Percentiles rank a stretch among this genome's conserved stretches.
Conservation (phyloP, 1,284 basidiomycete species). For the Ganoderma sinense region DNA sequence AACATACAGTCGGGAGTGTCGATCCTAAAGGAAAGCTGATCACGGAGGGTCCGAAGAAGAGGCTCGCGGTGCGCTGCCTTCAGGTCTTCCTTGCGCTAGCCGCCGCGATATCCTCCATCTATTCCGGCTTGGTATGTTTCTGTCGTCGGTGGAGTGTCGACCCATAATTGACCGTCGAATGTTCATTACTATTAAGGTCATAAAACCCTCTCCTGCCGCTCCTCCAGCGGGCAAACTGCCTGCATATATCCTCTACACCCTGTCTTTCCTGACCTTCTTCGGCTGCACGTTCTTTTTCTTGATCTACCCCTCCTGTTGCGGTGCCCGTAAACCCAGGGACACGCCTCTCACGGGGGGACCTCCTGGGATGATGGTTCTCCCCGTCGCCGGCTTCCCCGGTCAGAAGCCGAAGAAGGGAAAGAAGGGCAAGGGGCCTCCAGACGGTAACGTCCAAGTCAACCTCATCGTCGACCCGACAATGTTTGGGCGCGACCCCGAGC, state of each 20-base stretch:
- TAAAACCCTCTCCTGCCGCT: slow-evolving; percentile 60
- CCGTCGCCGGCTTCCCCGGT: slow-evolving; percentile 55
- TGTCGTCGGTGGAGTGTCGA: background rate
- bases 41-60: slow-evolving; percentile 68
- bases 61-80: slow-evolving; percentile 54
- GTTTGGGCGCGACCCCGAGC: slow-evolving; percentile 48
- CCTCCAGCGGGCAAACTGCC: slow-evolving; percentile 64
- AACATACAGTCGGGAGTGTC: slow-evolving; percentile 60
- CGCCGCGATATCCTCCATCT: slow-evolving; percentile 63
- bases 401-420: slow-evolving; percentile 47
- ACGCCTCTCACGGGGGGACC: slow-evolving; percentile 39
- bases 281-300: slow-evolving; percentile 62
- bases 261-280: slow-evolving; percentile 61
- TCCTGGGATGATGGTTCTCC: slow-evolving; percentile 70
- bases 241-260: slow-evolving; percentile 63
- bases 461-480: slow-evolving; percentile 72
- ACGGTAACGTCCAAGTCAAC: slow-evolving; percentile 69
- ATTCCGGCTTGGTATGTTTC: slow-evolving; percentile 64
- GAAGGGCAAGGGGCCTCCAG: slow-evolving; percentile 39
- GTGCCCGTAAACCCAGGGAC: slow-evolving; percentile 39
- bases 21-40: slow-evolving; percentile 62
- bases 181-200: slow-evolving; percentile 47
- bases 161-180: background rate
- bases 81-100: slow-evolving; percentile 59
- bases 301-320: slow-evolving; percentile 63